These are phyloP conservation scores for Xanthoconium stramineum DNA, from an alignment of 768 basidiomycete species.

Conservation along the genomic window DNA sequence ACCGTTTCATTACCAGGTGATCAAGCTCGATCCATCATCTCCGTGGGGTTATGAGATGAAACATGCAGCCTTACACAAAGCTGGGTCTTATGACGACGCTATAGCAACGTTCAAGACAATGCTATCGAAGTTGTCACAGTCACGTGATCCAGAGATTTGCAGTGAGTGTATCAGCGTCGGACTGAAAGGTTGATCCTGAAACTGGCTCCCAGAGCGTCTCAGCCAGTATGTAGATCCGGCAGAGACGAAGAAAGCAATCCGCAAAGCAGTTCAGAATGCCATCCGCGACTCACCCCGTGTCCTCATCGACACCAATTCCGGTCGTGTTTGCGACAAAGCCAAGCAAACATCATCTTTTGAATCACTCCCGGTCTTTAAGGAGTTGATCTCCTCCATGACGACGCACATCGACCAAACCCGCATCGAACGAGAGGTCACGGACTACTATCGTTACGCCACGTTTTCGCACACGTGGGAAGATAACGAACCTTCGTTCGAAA, in stretches of 20 bases:
- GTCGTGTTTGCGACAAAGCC: background rate
- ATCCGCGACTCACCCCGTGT: background rate
- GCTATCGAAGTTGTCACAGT: background rate
- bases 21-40: no score
- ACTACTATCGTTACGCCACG: background rate
- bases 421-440: background rate
- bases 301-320: background rate
- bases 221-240: background rate
- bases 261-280: background rate
- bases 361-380: background rate
- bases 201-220: background rate
- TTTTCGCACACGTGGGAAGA: no score
- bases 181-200: background rate
- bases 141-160: background rate
- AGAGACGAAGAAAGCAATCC: background rate
- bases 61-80: no score
- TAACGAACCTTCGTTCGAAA: no score
- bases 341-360: background rate
- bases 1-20: background rate
- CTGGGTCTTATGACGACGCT: background rate
- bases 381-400: background rate
- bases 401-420: background rate
- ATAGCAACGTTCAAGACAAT: background rate
- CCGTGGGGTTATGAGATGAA: no score
- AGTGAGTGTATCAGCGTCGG: no score